Evolutionary conservation across 768 basidiomycete species (phyloP).

Genomic region (Mycena pura): DNA sequence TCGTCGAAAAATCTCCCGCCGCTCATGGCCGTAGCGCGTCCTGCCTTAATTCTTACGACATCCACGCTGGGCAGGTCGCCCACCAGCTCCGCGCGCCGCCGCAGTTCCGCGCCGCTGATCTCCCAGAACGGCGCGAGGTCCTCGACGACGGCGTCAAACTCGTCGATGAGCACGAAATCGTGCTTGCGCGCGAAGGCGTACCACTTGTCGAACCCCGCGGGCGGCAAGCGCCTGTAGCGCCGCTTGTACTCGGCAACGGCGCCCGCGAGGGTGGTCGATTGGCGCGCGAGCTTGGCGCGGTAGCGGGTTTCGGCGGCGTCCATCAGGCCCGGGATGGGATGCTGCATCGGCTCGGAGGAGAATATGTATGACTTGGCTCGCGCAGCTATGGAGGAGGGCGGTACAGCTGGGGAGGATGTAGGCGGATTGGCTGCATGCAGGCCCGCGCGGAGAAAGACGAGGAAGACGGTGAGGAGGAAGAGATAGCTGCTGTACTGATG

Average conservation of each 20-base stretch:
- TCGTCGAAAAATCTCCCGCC: conserved; percentile 58
- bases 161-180: conserved; percentile 83
- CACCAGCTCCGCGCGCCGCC: conserved; percentile 68
- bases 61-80: conserved; percentile 85
- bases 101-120: conserved; percentile 73
- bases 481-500: conserved; percentile 17
- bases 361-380: conserved; percentile 10
- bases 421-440: conserved; percentile 11
- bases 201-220: conserved; percentile 92
- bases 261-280: conserved; percentile 79
- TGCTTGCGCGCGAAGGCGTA: conserved; percentile 79
- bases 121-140: conserved; percentile 90
- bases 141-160: conserved; percentile 80
- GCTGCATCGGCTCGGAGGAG: conserved; percentile 32
- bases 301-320: conserved; percentile 81
- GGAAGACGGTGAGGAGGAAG: conserved; percentile 17
- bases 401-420: not conserved
- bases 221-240: conserved; percentile 81
- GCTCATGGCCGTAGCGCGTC: conserved; percentile 57
- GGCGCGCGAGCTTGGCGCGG: conserved; percentile 66
- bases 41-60: conserved; percentile 83
- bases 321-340: conserved; percentile 89
- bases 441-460: conserved; percentile 17
- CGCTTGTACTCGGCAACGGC: conserved; percentile 85
- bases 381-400: not conserved